These are phyloP conservation scores for Colletotrichum chrysophilum DNA, from an alignment of 2,329 filamentous ascomycete species.

Conservation along the genomic window DNA sequence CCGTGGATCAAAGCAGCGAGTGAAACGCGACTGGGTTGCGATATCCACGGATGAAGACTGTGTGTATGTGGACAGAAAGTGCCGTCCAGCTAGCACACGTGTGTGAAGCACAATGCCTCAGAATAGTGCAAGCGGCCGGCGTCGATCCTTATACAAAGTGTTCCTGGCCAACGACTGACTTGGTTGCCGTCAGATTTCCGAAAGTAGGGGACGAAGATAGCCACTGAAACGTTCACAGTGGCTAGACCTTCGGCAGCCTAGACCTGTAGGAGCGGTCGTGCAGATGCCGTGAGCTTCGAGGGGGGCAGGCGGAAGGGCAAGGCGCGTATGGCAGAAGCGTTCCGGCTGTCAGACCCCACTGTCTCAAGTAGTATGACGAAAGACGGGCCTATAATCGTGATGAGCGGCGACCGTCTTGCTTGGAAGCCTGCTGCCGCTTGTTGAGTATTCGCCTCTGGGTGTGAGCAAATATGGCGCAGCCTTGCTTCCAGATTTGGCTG, in stretches of 20 bases:
- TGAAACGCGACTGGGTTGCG: background rate
- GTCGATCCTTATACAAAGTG: background rate
- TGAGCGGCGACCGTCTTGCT: background rate
- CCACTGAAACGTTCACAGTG: background rate
- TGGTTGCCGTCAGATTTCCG: background rate
- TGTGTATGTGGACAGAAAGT: background rate
- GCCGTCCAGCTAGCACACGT: background rate
- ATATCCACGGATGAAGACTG: background rate
- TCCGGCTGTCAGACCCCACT: background rate
- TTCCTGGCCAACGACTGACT: background rate
- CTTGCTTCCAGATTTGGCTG: background rate
- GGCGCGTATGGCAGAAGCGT: background rate
- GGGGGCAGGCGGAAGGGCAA: background rate
- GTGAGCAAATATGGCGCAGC: background rate
- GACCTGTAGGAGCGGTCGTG: background rate
- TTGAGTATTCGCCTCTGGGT: background rate
- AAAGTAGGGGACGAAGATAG: background rate
- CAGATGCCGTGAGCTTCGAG: background rate
- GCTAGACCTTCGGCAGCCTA: background rate
- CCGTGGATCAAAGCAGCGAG: background rate
- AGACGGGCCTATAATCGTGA: background rate
- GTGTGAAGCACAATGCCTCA: background rate
- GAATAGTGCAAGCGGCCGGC: background rate
- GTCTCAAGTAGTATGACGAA: background rate
- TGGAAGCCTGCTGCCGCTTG: background rate